A percentile compares a stretch with the other conserved stretches of the same genome.
These are phyloP conservation scores for Penicillium nordicum DNA, from an alignment of 2,329 filamentous ascomycete species.

Conservation along the genomic window DNA sequence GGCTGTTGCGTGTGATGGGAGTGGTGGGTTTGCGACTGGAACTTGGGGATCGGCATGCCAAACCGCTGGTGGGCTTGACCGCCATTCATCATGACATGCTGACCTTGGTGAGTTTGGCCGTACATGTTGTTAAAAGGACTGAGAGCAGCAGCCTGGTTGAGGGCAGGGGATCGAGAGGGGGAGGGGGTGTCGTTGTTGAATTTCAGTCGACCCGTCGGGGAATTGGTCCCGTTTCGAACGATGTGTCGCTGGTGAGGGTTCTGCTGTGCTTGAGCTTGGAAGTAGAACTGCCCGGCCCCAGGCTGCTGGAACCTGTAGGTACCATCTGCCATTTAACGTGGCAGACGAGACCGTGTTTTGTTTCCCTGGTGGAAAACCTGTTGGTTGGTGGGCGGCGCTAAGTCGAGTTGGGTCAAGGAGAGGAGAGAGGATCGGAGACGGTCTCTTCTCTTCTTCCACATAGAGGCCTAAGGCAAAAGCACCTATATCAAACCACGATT, in stretches of 20 bases:
- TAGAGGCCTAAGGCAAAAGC: conserved; percentile 41
- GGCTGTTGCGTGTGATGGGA: conserved; percentile 44
- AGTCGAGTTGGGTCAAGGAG: conserved; percentile 24
- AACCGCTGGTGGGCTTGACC: conserved; percentile 48
- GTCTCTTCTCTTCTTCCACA: conserved; percentile 51
- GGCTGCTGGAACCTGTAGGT: conserved; percentile 54
- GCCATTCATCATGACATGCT: conserved; percentile 52
- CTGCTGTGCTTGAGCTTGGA: conserved; percentile 44
- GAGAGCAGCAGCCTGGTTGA: conserved; percentile 42
- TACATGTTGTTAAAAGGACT: conserved; percentile 48
- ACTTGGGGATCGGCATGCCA: conserved; percentile 49
- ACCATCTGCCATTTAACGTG: conserved; percentile 55
- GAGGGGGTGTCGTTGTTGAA: conserved; percentile 48
- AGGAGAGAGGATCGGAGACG: conserved; percentile 39
- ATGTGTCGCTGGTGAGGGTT: conserved; percentile 44
- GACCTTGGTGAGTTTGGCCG: conserved; percentile 46
- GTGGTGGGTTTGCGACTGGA: conserved; percentile 46
- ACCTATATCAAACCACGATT: conserved; percentile 21
- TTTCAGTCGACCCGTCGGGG: conserved; percentile 45
- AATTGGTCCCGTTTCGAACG: conserved; percentile 46
- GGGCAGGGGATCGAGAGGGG: conserved; percentile 47
- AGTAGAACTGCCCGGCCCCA: conserved; percentile 51
- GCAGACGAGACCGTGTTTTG: conserved; percentile 44
- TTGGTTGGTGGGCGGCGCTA: conserved; percentile 24
- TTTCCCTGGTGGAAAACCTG: conserved; percentile 29